Base-by-base conservation (phyloP, 2,329 filamentous ascomycete species). In the Septoria linicola region DNA sequence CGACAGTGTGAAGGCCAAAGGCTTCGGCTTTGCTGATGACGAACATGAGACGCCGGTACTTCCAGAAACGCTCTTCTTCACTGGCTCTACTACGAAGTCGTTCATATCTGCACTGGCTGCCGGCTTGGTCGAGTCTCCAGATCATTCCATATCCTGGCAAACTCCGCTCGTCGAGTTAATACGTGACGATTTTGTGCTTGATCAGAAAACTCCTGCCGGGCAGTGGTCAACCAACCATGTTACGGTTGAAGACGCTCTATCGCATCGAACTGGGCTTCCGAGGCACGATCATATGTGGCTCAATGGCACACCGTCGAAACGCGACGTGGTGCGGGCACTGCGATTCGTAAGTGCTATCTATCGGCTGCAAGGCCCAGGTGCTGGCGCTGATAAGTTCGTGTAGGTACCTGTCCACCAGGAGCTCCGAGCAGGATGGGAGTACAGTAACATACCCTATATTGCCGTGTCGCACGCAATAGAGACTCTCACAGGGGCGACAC, bases 391-490 rank as follows among this genome's bases (percentile, higher is more conserved):
- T 27, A 8, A 2, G 6, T 19, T 20, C 14, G 3, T 4, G 20
- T 31, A 54, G 51, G 13, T 55, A 1, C 49, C 71, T 68, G 2
- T 75, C 31, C 72, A 65, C 6, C 64, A 66, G 4, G 57, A 71
- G 21, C 64, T 75, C 14, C 69, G 77, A 10, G 72, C 71, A 0
- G 65, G 59, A 8, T 77, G 63, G 41, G 71, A 77, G 55, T 82
- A 81, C 63, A 74, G 71, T 67, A 81, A 81, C 59, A 64, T 77
- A 17, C 76, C 80, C 73, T 82, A 70, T 60, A 70, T 73, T 30
- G 72, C 72, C 1, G 72, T 74, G 0, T 66, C 72, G n/a, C 71
- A 79, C 59, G 66, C 70, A 2, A 60, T 79, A 6, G 71, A 80
- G 62, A 71, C 65, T 2, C 60, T 76, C 1, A 74, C 73, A 2